phyloP scores from a whole-genome alignment of 495 filamentous ascomycete genomes.

The Sabuloglossum arenarium region DNA sequence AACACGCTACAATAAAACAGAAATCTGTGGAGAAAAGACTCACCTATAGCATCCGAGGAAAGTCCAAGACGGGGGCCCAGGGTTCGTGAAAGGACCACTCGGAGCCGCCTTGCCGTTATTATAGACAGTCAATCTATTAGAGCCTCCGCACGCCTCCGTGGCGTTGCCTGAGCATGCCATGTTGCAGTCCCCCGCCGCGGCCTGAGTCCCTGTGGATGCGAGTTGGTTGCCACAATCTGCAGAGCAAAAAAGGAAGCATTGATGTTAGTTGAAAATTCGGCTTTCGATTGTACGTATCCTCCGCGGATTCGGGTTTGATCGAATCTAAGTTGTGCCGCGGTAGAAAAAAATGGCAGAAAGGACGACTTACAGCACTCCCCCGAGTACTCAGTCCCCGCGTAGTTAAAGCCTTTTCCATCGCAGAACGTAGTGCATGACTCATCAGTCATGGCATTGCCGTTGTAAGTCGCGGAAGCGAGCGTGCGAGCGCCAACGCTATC shows the following conservation, averaged over 20 bases:
- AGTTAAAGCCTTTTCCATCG: constrained; percentile 2
- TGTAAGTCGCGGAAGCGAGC: not conserved
- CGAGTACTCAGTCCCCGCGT: constrained; percentile 8
- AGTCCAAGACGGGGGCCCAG: not conserved
- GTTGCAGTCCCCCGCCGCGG: not conserved
- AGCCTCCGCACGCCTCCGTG: not conserved
- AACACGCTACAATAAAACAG: not conserved
- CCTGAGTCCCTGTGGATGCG: not conserved
- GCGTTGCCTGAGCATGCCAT: not conserved
- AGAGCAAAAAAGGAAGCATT: not conserved
- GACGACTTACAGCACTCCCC: not conserved
- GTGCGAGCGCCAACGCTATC: not conserved
- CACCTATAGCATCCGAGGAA: not conserved
- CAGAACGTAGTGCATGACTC: constrained; percentile 6
- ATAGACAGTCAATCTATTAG: not conserved
- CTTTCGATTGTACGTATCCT: not conserved
- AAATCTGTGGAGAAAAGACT: not conserved
- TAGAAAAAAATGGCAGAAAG: not conserved
- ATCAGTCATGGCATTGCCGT: constrained; percentile 3
- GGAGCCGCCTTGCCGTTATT: not conserved
- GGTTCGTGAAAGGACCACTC: not conserved
- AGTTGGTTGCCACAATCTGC: not conserved
- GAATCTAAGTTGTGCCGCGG: too few species aligned
- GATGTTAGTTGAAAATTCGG: not conserved
- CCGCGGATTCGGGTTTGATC: not conserved